Base-by-base conservation (phyloP, 805 yeast species). In the Candida tibetensis region DNA sequence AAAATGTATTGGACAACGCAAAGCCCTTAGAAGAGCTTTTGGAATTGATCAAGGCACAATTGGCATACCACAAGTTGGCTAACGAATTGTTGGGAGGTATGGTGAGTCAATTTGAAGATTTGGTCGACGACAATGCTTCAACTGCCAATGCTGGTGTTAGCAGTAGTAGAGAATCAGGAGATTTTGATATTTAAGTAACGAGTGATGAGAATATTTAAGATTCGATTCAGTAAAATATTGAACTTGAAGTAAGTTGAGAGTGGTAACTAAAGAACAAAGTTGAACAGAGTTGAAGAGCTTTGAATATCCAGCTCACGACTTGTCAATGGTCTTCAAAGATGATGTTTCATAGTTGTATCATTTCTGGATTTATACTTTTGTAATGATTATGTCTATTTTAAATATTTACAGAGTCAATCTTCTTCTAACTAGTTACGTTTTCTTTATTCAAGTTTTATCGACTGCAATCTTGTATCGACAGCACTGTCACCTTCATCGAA, bases 41-140 rank as follows among this genome's bases (percentile, higher is more conserved):
- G 43, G 88, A 82, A 57, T 73, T 87, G 49, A 77, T 82, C 40
- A 74, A 73, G 54, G 95, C 95, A 32, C 95, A 87, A 64, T 71
- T 83, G 58, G 85, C 85, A 23, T 87, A 79, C 66, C 89, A 82
- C 66, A 83, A 83, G 66, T 74, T 81, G 43, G 88, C 95, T 17
- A 54, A 77, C 30, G 86, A 82, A 62, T 63, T 81, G 47, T 72
- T 87, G 52, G 78, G 76, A 34, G 76, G 74, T 34, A 74, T 84
- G 50, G 70, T 82, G 27, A 82, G 82, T 29, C 82, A 77, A 42
- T 64, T 83, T 38, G 85, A 82, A 62, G 65, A 60, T 46, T 68
- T 81, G 51, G 76, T 76, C 51, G 81, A 76, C 38, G 81, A 79
- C 71, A 47, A 44, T 31, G 42, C 41, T 21, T 39, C 43, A 25